These are phyloP conservation scores for Suillus paluster DNA, from an alignment of 768 basidiomycete genomes.

Conservation along the genomic window DNA sequence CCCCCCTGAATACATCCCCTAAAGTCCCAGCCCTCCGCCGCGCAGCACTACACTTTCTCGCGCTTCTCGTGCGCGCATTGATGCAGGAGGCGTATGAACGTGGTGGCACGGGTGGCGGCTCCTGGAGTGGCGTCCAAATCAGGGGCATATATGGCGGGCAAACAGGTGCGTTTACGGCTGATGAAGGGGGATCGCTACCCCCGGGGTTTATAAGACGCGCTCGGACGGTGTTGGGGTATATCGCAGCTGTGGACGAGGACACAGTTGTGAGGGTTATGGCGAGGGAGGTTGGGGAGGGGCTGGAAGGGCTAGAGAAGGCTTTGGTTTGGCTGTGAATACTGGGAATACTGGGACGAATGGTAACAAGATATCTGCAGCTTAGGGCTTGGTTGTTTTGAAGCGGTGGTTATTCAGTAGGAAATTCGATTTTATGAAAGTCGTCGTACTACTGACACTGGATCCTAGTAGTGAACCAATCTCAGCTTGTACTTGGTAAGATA, in stretches of 20 bases:
- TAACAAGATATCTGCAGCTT: neutral
- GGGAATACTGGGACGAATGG: slow-evolving; percentile 13
- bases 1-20: slow-evolving; percentile 38
- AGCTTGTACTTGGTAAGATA: neutral
- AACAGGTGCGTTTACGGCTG: slow-evolving; percentile 1
- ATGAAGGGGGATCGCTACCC: slow-evolving; percentile 10
- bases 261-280: slow-evolving; percentile 76
- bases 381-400: neutral
- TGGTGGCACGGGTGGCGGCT: neutral
- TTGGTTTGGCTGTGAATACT: slow-evolving; percentile 38
- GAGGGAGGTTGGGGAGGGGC: slow-evolving; percentile 61
- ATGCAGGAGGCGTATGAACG: slow-evolving; percentile 54
- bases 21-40: slow-evolving; percentile 84
- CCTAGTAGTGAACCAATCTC: too few species aligned
- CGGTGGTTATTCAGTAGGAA: neutral
- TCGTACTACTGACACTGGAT: neutral
- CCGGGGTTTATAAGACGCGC: slow-evolving; percentile 51
- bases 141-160: slow-evolving; percentile 5
- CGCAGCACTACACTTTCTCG: slow-evolving; percentile 83
- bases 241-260: slow-evolving; percentile 75
- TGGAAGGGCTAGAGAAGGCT: slow-evolving; percentile 55
- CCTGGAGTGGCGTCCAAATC: slow-evolving; percentile 18
- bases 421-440: neutral
- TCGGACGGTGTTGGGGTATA: slow-evolving; percentile 66
- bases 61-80: slow-evolving; percentile 65